Evolutionary conservation across 1,139 yeast genomes (phyloP), one percentile per base, ranked within the genome.

Genomic region (Candida mesenterica): DNA sequence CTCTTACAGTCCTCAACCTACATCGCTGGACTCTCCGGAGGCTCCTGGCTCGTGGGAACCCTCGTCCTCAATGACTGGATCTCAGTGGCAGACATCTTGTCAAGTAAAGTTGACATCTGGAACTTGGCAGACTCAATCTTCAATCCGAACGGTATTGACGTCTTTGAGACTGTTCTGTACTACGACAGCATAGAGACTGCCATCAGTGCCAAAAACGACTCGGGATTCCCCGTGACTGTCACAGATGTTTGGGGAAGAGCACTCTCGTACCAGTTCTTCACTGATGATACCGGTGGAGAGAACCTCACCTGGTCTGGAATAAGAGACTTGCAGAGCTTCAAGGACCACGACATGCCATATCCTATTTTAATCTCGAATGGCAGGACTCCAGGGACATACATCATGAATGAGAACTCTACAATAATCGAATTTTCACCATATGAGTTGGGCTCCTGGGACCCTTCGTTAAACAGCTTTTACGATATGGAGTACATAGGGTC

Each of bases 211-310:
- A 70, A 69, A 42, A 37, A 44, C 26, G 56, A 53, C 24, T 67
- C 68, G 3, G 71, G 71, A 2, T 70, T 60, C 44, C 56, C 57
- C 8, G 55, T 63, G 16, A 51, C 72, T 5, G 46, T 68, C 27
- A 68, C 75, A 19, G 76, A 70, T 42, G 50, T 61, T 10, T 70
- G 75, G 76, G 75, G 74, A 2, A 45, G 73, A 22, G 69, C 71
- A 2, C 50, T 70, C 20, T 55, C 68, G 4, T 55, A 61, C 43
- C 71, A 66, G 42, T 65, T 69, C 36, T 57, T 65, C 40, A 38
- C 41, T 9, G 43, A 38, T 25, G 40, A 48, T 19, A 41, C 45
- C 28, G 55, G 59, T 6, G 69, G 69, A 9, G 59, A 53, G 15
- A 58, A 62, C 39, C 34, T 59, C 4, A 65, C 71, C 8, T 70